Conservation (phyloP, 2,329 filamentous ascomycete genomes). For the Verticillium isaacii region DNA sequence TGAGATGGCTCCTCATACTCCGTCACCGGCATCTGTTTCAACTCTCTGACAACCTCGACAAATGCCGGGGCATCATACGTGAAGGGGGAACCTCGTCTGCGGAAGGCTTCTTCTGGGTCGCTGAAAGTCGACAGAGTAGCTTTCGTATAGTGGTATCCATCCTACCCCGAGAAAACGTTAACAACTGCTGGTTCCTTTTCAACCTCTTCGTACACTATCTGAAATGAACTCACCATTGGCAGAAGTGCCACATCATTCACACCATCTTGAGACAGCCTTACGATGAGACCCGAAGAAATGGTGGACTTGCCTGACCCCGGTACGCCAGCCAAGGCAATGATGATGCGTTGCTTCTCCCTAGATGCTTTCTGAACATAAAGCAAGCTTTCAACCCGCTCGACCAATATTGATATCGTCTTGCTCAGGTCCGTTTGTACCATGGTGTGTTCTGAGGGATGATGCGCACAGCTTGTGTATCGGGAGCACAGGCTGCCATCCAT, state of each 20-base stretch:
- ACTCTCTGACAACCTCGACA: constrained; percentile 14
- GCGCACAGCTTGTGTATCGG: too few species aligned
- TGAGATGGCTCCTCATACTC: constrained; percentile 6
- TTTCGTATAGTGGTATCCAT: constrained; percentile 24
- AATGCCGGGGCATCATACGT: constrained; percentile 22
- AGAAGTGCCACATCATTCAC: constrained; percentile 15
- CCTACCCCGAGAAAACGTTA: constrained; percentile 12
- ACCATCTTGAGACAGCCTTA: constrained; percentile 8
- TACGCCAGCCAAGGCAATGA: constrained; percentile 24
- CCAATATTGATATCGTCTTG: constrained; percentile 1
- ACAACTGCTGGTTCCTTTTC: too few species aligned
- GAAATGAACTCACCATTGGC: constrained; percentile 17
- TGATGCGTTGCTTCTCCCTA: constrained; percentile 10
- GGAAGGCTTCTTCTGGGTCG: constrained; percentile 18
- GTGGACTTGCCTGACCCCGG: constrained; percentile 26
- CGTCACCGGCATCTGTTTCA: constrained; percentile 18
- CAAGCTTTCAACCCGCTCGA: constrained; percentile 6
- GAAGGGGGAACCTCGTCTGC: constrained; percentile 22
- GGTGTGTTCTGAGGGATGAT: too few species aligned
- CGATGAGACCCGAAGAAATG: constrained; percentile 16
- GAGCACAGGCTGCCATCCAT: too few species aligned
- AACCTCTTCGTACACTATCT: too few species aligned
- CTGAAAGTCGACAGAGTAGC: constrained; percentile 13
- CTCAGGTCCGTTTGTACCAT: background rate
- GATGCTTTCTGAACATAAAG: constrained; percentile 1